Conservation (phyloP, 2,329 filamentous ascomycete genomes). For the Apiospora koreana region DNA sequence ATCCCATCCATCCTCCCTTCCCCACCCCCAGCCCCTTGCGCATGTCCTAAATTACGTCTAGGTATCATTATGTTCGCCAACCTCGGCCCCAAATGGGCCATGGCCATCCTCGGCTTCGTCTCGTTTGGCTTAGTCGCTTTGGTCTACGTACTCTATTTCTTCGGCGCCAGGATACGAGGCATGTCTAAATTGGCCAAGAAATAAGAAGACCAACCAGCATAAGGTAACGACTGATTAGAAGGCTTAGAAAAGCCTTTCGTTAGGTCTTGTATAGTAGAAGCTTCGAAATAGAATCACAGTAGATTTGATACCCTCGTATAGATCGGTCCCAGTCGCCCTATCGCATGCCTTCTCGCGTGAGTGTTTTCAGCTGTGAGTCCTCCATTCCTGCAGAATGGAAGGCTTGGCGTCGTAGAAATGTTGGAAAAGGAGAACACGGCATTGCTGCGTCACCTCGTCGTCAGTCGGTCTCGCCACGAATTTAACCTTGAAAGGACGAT, state of each 20-base stretch:
- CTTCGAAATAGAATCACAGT: neutral
- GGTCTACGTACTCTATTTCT: constrained; percentile 44
- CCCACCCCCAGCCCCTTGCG: neutral
- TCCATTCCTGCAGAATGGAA: no score
- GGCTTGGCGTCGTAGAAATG: no score
- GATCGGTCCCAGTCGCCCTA: neutral
- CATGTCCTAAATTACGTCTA: neutral
- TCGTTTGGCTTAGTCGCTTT: constrained; percentile 39
- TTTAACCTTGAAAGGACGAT: no score
- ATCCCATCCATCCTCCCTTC: neutral
- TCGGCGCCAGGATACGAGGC: constrained; percentile 34
- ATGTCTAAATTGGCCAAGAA: constrained; percentile 37
- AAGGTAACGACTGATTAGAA: neutral
- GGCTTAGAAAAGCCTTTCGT: neutral
- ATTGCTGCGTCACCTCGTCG: no score
- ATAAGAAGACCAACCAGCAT: neutral
- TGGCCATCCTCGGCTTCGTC: constrained; percentile 42
- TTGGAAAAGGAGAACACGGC: no score
- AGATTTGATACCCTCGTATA: constrained; percentile 1
- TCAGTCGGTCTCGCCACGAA: no score
- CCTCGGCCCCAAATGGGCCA: constrained; percentile 40
- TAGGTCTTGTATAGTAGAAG: constrained; percentile 2
- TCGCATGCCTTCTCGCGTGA: neutral
- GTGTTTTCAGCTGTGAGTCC: no score
- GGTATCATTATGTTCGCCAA: constrained; percentile 38